Percentiles rank a stretch among this genome's conserved stretches.
Conservation (phyloP, 805 yeast species). For the Candida pseudofarinosa region DNA sequence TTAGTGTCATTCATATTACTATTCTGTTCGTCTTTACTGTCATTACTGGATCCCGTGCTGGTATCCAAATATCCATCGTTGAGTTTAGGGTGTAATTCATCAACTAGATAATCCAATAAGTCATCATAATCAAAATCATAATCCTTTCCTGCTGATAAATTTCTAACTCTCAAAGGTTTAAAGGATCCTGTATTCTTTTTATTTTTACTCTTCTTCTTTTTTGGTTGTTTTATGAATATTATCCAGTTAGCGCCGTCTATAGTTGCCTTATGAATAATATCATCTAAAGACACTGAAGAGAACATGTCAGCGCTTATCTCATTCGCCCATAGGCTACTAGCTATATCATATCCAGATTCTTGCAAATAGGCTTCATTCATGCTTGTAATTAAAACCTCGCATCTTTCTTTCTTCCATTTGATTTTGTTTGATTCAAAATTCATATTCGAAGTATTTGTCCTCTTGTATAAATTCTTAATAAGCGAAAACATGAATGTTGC, state of each 20-base stretch:
- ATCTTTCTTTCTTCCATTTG: constrained; percentile 42
- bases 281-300: constrained; percentile 46
- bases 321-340: constrained; percentile 67
- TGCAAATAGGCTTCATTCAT: constrained; percentile 53
- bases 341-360: constrained; percentile 59
- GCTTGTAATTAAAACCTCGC: constrained; percentile 79
- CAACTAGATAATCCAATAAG: constrained; percentile 33
- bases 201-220: constrained; percentile 19
- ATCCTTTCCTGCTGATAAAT: constrained; percentile 58
- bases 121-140: constrained; percentile 72
- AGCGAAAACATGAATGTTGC: constrained; percentile 36
- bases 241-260: constrained; percentile 74
- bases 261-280: constrained; percentile 57
- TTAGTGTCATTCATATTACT: constrained; percentile 6
- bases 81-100: constrained; percentile 22
- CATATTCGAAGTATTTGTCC: constrained; percentile 6
- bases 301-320: constrained; percentile 73
- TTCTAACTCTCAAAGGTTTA: constrained; percentile 74
- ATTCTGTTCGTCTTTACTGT: constrained; percentile 3
- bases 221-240: constrained; percentile 69
- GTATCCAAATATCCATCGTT: constrained; percentile 9
- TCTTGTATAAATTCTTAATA: constrained; percentile 25
- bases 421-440: constrained; percentile 21
- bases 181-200: constrained; percentile 37
- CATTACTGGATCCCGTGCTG: not conserved